phyloP scores from a whole-genome alignment of 345 rosid species.

The Microthlaspi erraticum region DNA sequence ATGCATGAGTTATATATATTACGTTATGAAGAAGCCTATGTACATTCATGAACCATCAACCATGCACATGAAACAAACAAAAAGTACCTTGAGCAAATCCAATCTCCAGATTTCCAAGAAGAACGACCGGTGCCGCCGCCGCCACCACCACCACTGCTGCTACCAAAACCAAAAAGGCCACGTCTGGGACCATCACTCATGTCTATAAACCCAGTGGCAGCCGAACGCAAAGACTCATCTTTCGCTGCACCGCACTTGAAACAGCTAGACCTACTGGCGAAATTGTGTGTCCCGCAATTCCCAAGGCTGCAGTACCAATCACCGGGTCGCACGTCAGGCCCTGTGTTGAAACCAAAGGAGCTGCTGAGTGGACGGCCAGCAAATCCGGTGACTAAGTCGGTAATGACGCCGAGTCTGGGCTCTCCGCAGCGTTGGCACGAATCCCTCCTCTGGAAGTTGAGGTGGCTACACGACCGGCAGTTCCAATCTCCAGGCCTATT shows the following conservation, averaged over 20 bases:
- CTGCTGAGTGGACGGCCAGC: constrained; percentile 51
- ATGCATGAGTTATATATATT: constrained; percentile 23
- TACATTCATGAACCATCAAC: constrained; percentile 14
- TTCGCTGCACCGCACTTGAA: constrained; percentile 68
- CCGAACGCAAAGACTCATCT: constrained; percentile 47
- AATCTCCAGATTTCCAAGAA: constrained; percentile 84
- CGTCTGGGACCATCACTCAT: constrained; percentile 45
- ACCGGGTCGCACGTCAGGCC: constrained; percentile 76
- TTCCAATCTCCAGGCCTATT: constrained; percentile 97
- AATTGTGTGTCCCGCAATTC: constrained; percentile 77
- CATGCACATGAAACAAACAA: constrained; percentile 10
- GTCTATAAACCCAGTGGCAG: constrained; percentile 38
- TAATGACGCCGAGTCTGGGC: constrained; percentile 46
- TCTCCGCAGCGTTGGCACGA: constrained; percentile 82
- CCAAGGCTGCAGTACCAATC: constrained; percentile 77
- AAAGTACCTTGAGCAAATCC: constrained; percentile 73
- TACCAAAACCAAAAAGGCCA: constrained; percentile 48
- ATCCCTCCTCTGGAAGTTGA: constrained; percentile 86
- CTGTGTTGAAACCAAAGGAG: constrained; percentile 62
- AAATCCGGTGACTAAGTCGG: constrained; percentile 44
- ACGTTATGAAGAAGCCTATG: constrained; percentile 14
- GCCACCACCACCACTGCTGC: constrained; percentile 47
- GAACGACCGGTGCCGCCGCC: constrained; percentile 57
- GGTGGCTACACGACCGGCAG: constrained; percentile 81
- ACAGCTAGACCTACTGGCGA: constrained; percentile 75